Base-by-base conservation (phyloP, 192 early-diverging fungal genomes). In the Obelidium mucronatum region DNA sequence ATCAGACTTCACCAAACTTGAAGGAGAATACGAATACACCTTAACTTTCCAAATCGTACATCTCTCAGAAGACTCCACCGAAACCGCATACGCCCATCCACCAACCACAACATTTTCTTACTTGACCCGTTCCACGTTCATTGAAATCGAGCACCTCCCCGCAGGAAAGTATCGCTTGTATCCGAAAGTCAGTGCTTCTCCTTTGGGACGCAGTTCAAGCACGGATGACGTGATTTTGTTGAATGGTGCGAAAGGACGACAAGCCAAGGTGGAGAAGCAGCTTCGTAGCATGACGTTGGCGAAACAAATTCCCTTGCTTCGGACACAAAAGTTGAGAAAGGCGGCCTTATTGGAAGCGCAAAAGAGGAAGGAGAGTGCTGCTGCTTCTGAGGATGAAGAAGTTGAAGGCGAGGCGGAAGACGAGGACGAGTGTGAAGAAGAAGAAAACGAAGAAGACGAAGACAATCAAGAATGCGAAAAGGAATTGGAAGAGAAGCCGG, bases 91-190 rank as follows among this genome's bases (percentile, higher is more conserved):
- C 33, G 19, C 44, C 24, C 35, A 67, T 34, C 65, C 65, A 40
- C 13, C 22, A 19, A 56, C 67, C 5, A 56, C 67, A 1, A 53
- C 44, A 15, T 8, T 24, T 33, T 8, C 22, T 8, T 56, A 8
- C 28, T 48, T 44, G 44, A 37, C 64, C 37, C 67, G 67, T 28
- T 28, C 44, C 39, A 22, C 24, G n/a, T 44, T 33, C 34, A 33
- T 70, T 40, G 67, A 70, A 26, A 26, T 70, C 28, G 17, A 11
- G 24, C 31, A 70, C 48, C 48, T 70, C n/a, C 2, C 40, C 13
- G n/a, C 40, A 33, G 67, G 67, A 17, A 56, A 22, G 13, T 70
- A 70, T 31, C 40, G 67, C 4, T 19, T 70, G 3, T 70, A 70
- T 31, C 67, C 67, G 4, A 13, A 31, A 8, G 51, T 70, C 8